A percentile compares a stretch with the other conserved stretches of the same genome.
These are phyloP conservation scores for Sarocladium oryzae DNA, from an alignment of 2,329 filamentous ascomycete species.

Conservation along the genomic window DNA sequence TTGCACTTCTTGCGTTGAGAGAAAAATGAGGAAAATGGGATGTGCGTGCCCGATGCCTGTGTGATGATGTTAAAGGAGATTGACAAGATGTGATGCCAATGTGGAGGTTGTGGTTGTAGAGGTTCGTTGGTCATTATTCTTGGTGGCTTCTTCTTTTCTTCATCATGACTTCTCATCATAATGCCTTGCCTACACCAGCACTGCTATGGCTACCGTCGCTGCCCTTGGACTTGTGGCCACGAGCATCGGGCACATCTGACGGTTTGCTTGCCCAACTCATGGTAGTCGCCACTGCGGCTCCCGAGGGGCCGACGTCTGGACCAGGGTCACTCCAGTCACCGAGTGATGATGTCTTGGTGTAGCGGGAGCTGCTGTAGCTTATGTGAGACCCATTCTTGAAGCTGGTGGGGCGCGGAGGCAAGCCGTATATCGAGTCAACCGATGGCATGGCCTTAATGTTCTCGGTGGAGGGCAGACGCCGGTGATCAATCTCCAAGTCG, in stretches of 20 bases:
- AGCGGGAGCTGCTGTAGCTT: slow-evolving; percentile 27
- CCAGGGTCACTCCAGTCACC: slow-evolving; percentile 43
- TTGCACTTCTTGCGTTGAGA: no score
- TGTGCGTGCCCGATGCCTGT: no score
- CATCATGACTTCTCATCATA: neutral
- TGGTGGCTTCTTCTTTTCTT: neutral
- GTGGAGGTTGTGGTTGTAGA: neutral
- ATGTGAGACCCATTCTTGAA: slow-evolving; percentile 20
- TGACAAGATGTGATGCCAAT: neutral
- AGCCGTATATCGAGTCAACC: slow-evolving; percentile 12
- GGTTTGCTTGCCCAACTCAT: slow-evolving; percentile 1
- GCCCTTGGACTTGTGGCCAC: neutral
- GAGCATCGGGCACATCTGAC: neutral
- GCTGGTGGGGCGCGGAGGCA: slow-evolving; percentile 11
- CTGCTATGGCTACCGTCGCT: neutral
- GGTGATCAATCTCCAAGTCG: slow-evolving; percentile 45
- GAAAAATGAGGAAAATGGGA: no score
- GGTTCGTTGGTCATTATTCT: no score
- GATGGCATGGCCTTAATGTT: slow-evolving; percentile 21
- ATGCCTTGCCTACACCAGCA: slow-evolving; percentile 2
- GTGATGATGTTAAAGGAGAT: no score
- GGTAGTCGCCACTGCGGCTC: slow-evolving; percentile 8
- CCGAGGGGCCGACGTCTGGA: slow-evolving; percentile 42
- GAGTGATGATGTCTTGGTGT: slow-evolving; percentile 41
- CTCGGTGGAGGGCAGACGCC: slow-evolving; percentile 13